Percentiles rank a stretch among this genome's conserved stretches.
phyloP scores from a whole-genome alignment of 225 moss, liverwort and hornwort species.

The Bryoerythrophyllum caledonicum region DNA sequence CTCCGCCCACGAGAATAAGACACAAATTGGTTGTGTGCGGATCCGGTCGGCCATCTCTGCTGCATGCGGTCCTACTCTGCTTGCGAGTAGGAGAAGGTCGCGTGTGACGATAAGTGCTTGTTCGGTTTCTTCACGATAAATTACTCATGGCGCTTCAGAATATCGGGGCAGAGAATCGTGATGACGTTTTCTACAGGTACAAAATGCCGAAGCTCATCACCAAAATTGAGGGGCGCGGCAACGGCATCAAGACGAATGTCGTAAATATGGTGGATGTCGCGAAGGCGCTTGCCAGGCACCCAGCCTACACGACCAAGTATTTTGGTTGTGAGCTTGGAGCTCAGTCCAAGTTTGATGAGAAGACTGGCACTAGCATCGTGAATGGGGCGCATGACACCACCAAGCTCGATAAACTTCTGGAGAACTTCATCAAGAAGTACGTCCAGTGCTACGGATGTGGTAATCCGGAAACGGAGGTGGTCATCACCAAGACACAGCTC shows the following conservation, averaged over 20 bases:
- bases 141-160: constrained; percentile 93
- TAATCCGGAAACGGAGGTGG: constrained; percentile 92
- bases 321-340: constrained; percentile 97
- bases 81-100: constrained; percentile 38
- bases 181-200: constrained; percentile 98
- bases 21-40: constrained; percentile 40
- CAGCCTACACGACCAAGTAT: constrained; percentile 97
- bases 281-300: constrained; percentile 91
- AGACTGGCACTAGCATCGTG: constrained; percentile 98
- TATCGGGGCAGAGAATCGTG: constrained; percentile 97
- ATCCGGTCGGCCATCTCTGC: constrained; percentile 43
- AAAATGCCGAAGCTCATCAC: constrained; percentile 99
- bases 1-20: constrained; percentile 82
- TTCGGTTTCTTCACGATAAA: constrained; percentile 39
- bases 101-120: constrained; percentile 25
- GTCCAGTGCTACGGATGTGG: constrained; percentile 99
- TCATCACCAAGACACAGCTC: constrained; percentile 92
- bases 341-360: constrained; percentile 94
- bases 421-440: constrained; percentile 99
- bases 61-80: constrained; percentile 80
- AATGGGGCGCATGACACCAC: constrained; percentile 96
- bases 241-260: constrained; percentile 98
- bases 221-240: constrained; percentile 99
- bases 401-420: constrained; percentile 85
- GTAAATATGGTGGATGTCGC: constrained; percentile 99